Percentiles rank a stretch among this genome's conserved stretches.
Conservation (phyloP, 2,329 filamentous ascomycete genomes). For the Ophiostoma pallidulum region DNA sequence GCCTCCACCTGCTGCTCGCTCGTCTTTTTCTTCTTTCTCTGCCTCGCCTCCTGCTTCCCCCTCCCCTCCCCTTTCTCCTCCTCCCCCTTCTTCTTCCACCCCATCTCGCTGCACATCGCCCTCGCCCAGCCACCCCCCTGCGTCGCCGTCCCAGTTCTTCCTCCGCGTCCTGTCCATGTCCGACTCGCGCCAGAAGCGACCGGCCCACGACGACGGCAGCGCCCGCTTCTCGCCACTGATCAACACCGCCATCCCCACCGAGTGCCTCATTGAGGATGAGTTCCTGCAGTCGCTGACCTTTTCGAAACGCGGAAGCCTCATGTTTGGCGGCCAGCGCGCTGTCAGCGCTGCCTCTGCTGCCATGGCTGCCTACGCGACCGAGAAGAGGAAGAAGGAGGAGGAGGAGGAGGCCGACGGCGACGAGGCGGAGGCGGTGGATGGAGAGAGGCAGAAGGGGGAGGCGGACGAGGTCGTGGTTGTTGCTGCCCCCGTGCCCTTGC, state of each 20-base stretch:
- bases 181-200: conserved; percentile 5
- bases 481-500: neutral
- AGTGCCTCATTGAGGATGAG: conserved; percentile 48
- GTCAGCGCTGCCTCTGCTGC: conserved; percentile 14
- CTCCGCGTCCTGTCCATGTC: conserved; percentile 14
- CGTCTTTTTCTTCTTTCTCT: neutral
- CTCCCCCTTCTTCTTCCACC: neutral
- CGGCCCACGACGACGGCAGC: neutral
- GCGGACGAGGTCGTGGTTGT: too few relatives aligned
- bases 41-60: neutral
- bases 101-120: neutral
- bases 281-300: conserved; percentile 48
- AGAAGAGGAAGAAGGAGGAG: too few relatives aligned
- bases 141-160: conserved; percentile 1
- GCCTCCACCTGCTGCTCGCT: neutral
- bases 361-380: neutral
- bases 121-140: too few relatives aligned
- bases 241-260: conserved; percentile 46
- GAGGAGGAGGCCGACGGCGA: too few relatives aligned
- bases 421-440: too few relatives aligned
- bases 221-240: conserved; percentile 32
- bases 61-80: neutral
- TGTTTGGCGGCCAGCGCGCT: conserved; percentile 43
- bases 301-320: conserved; percentile 54
- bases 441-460: too few relatives aligned